Percentiles rank a stretch among this genome's conserved stretches.
Evolutionary conservation across 179 eudicot genomes (phyloP).

Genomic region (Sideroxylon spinosum): DNA sequence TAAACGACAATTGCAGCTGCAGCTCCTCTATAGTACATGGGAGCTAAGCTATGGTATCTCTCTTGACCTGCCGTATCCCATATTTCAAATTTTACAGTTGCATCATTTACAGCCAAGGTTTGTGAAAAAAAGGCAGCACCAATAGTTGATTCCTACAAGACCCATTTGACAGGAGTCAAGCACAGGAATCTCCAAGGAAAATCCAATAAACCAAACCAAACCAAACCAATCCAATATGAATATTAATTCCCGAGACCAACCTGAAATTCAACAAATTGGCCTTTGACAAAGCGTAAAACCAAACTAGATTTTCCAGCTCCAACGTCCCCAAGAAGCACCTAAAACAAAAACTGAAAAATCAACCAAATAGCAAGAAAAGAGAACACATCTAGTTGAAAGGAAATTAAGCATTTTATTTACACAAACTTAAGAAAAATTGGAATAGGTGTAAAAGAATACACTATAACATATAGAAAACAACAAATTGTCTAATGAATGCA

Average conservation of each 20-base stretch:
- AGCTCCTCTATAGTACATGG: slow-evolving; percentile 43
- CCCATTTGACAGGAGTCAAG: neutral
- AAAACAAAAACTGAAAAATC: neutral
- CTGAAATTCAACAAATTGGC: slow-evolving; percentile 49
- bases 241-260: slow-evolving; percentile 19
- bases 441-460: neutral
- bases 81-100: slow-evolving; percentile 38
- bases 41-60: slow-evolving; percentile 46
- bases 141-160: slow-evolving; percentile 44
- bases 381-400: neutral
- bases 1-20: slow-evolving; percentile 36
- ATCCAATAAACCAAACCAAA: too few species aligned
- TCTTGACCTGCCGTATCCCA: slow-evolving; percentile 55
- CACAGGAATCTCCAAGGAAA: neutral
- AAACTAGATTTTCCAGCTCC: slow-evolving; percentile 54
- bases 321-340: slow-evolving; percentile 54
- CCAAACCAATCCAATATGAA: neutral
- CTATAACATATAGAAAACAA: neutral
- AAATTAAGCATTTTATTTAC: neutral
- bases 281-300: slow-evolving; percentile 47
- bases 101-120: slow-evolving; percentile 45
- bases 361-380: neutral
- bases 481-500: neutral
- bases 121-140: slow-evolving; percentile 57
- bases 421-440: neutral